These are phyloP conservation scores for Fusarium bulbicola DNA, from an alignment of 2,329 filamentous ascomycete species.

Conservation along the genomic window DNA sequence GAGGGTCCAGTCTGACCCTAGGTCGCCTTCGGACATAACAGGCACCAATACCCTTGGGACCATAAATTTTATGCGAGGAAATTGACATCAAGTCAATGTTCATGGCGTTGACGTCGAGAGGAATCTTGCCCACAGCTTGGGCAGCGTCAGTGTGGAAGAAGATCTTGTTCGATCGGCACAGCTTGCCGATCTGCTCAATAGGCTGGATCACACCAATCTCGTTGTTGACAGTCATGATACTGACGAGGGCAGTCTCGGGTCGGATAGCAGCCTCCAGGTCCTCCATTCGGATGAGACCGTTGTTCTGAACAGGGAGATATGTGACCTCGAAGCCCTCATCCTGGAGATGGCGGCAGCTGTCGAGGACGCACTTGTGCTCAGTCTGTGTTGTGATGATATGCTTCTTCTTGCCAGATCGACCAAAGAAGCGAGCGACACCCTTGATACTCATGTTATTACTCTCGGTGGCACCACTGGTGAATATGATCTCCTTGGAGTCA, in stretches of 20 bases:
- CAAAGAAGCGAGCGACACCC: slow-evolving; percentile 95
- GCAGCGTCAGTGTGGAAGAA: slow-evolving; percentile 99
- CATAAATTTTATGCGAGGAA: slow-evolving; percentile 98
- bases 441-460: slow-evolving; percentile 99
- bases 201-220: slow-evolving; percentile 99
- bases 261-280: slow-evolving; percentile 89
- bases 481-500: slow-evolving; percentile 97
- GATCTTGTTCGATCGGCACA: slow-evolving; percentile 90
- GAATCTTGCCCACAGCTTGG: slow-evolving; percentile 98
- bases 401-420: slow-evolving; percentile 92
- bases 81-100: slow-evolving; percentile 99
- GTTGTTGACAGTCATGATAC: slow-evolving; percentile 99
- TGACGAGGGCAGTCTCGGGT: slow-evolving; percentile 90
- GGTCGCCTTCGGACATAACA: slow-evolving; percentile 95
- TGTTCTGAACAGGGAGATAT: slow-evolving; percentile 90
- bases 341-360: slow-evolving; percentile 95
- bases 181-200: slow-evolving; percentile 88
- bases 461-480: slow-evolving; percentile 97
- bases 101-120: slow-evolving; percentile 95
- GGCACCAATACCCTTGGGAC: slow-evolving; percentile 95
- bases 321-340: slow-evolving; percentile 97
- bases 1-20: slow-evolving; percentile 90
- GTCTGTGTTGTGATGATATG: slow-evolving; percentile 98
- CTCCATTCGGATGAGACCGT: slow-evolving; percentile 85
- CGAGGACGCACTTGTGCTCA: slow-evolving; percentile 98